Conservation (phyloP, 352 stramenopile genomes). For the Pythium grandisporangium region DNA sequence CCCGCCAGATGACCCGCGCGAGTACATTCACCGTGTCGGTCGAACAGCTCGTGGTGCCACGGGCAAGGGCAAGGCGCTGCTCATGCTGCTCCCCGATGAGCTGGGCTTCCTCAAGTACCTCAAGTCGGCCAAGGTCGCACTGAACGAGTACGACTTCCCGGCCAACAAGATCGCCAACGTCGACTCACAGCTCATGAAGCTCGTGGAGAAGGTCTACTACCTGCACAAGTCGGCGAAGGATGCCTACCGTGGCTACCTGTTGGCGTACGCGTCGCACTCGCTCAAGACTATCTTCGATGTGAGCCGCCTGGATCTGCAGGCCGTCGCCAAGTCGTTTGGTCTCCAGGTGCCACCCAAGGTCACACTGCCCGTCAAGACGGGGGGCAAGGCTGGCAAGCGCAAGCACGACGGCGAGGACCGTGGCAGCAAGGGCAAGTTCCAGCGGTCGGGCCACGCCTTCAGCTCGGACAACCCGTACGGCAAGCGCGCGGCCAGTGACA, state of each 20-base stretch:
- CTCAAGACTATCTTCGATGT: slow-evolving; percentile 99
- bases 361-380: slow-evolving; percentile 89
- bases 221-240: slow-evolving; percentile 97
- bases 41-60: slow-evolving; percentile 82
- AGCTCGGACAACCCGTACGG: slow-evolving; percentile 98
- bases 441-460: slow-evolving; percentile 91
- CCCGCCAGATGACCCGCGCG: slow-evolving; percentile 96
- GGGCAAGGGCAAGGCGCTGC: slow-evolving; percentile 90
- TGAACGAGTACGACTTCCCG: slow-evolving; percentile 99
- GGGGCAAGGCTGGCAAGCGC: slow-evolving; percentile 64
- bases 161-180: slow-evolving; percentile 97
- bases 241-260: slow-evolving; percentile 96
- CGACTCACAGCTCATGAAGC: slow-evolving; percentile 94
- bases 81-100: slow-evolving; percentile 98
- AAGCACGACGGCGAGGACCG: slow-evolving; percentile 44
- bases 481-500: slow-evolving; percentile 82
- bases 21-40: slow-evolving; percentile 96
- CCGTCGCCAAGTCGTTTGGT: slow-evolving; percentile 95
- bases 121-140: slow-evolving; percentile 94
- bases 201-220: slow-evolving; percentile 99
- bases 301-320: slow-evolving; percentile 93
- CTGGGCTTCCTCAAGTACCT: slow-evolving; percentile 98
- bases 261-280: slow-evolving; percentile 97
- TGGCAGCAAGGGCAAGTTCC: slow-evolving; percentile 40
- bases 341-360: slow-evolving; percentile 96